phyloP scores from a whole-genome alignment of 495 filamentous ascomycete genomes.

The Xylaria cubensis region DNA sequence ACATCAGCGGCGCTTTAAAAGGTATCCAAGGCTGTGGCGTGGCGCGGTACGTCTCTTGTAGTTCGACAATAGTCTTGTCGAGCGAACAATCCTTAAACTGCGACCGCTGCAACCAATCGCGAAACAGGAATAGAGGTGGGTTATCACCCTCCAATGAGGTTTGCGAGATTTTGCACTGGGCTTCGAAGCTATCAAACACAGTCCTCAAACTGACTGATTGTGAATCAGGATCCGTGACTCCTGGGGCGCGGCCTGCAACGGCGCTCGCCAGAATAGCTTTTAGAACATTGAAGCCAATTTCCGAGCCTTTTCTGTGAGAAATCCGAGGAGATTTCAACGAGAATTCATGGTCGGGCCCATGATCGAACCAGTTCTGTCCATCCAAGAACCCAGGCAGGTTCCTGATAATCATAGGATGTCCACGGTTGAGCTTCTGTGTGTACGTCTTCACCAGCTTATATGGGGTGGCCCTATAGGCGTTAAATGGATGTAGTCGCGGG shows the following conservation, averaged over 20 bases:
- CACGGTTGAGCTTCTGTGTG: neutral
- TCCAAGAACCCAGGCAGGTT: slow-evolving; percentile 16
- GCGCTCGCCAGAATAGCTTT: neutral
- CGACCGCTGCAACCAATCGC: slow-evolving; percentile 6
- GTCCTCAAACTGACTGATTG: neutral
- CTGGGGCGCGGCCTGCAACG: neutral
- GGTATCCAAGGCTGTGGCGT: neutral
- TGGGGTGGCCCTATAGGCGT: neutral
- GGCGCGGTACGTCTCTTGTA: neutral
- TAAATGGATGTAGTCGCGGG: slow-evolving; percentile 13
- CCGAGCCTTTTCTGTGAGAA: neutral
- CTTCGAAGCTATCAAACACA: neutral
- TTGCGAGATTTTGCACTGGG: neutral
- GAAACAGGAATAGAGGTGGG: neutral
- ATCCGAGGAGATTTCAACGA: neutral
- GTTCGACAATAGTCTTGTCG: neutral
- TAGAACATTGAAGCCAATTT: slow-evolving; percentile 1
- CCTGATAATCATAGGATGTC: slow-evolving; percentile 12
- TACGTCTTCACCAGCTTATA: slow-evolving; percentile 12
- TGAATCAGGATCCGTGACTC: no score
- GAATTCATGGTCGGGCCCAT: neutral
- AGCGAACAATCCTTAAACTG: slow-evolving; percentile 2
- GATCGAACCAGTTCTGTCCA: slow-evolving; percentile 15
- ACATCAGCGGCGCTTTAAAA: slow-evolving; percentile 10
- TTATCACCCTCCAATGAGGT: neutral